Percentiles rank a stretch among this genome's conserved stretches.
phyloP scores from a whole-genome alignment of 768 basidiomycete species.

The Ramaria sp. region DNA sequence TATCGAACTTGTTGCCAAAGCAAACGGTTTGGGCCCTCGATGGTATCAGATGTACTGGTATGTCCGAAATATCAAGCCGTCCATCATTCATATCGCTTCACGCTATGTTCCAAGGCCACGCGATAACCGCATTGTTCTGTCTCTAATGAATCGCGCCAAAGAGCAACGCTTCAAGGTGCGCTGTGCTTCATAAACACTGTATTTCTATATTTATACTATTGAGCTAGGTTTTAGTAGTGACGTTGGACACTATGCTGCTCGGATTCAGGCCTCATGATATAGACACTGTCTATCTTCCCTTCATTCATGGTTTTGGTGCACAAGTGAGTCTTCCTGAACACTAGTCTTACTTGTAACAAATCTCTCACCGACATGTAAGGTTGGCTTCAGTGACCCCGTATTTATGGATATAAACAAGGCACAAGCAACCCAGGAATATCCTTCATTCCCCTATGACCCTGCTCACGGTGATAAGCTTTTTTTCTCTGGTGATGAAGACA shows the following conservation, averaged over 20 bases:
- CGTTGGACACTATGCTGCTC: constrained; percentile 60
- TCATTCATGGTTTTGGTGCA: constrained; percentile 34
- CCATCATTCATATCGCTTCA: background rate
- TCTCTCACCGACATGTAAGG: constrained; percentile 37
- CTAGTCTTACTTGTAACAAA: background rate
- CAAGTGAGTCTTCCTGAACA: constrained; percentile 7
- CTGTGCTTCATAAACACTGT: background rate
- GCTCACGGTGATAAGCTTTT: constrained; percentile 30
- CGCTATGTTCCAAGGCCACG: constrained; percentile 38
- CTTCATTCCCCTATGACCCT: constrained; percentile 52
- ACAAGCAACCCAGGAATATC: constrained; percentile 29
- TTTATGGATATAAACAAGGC: constrained; percentile 54
- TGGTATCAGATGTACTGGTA: constrained; percentile 84
- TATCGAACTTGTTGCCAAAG: constrained; percentile 69
- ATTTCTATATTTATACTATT: background rate
- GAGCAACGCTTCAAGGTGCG: constrained; percentile 40
- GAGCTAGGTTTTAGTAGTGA: constrained; percentile 44
- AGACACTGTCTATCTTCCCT: constrained; percentile 52
- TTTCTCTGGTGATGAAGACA: constrained; percentile 36
- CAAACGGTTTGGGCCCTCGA: constrained; percentile 50
- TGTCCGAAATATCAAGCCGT: constrained; percentile 9
- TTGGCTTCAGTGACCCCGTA: constrained; percentile 64
- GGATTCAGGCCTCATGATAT: constrained; percentile 77
- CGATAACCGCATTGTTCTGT: constrained; percentile 47
- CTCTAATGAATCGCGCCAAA: constrained; percentile 57